phyloP scores from a whole-genome alignment of 2,329 filamentous ascomycete species.

The Didymosphaeria variabile region DNA sequence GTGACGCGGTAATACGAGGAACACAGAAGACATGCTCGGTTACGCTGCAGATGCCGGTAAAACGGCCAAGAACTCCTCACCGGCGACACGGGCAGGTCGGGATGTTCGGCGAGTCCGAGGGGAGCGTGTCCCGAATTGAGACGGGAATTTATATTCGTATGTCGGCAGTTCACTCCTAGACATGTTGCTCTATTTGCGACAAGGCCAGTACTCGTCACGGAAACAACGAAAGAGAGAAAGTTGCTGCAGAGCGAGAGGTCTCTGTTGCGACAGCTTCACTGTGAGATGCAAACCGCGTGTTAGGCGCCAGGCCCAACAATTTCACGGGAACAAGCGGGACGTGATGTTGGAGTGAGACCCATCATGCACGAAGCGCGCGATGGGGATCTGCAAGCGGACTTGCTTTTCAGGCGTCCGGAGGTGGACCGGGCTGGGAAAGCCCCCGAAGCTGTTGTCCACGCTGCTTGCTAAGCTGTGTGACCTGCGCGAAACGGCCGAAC shows the following conservation, averaged over 20 bases:
- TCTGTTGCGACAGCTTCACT: constrained; percentile 6
- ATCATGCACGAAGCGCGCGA: constrained; percentile 20
- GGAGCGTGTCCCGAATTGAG: constrained; percentile 1
- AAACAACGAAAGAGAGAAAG: neutral
- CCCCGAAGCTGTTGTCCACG: constrained; percentile 23
- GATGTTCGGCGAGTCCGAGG: constrained; percentile 31
- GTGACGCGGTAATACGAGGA: constrained; percentile 26
- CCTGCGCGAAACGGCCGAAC: constrained; percentile 27
- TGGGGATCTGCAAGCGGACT: constrained; percentile 14
- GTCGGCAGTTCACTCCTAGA: constrained; percentile 26
- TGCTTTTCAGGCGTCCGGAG: constrained; percentile 26
- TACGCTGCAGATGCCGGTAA: constrained; percentile 22
- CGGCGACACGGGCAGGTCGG: constrained; percentile 12
- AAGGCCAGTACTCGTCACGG: neutral
- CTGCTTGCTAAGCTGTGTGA: constrained; percentile 29
- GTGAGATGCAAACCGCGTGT: constrained; percentile 7
- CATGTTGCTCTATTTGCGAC: constrained; percentile 17
- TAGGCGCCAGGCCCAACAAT: constrained; percentile 9
- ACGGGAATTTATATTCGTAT: constrained; percentile 10
- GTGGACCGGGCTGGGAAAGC: constrained; percentile 19
- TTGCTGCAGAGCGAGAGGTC: neutral
- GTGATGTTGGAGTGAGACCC: constrained; percentile 6
- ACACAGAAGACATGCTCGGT: constrained; percentile 19
- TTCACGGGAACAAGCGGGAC: neutral
- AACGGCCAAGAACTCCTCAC: constrained; percentile 17